Conservation (phyloP, 805 yeast species). For the Candida loeiensis region DNA sequence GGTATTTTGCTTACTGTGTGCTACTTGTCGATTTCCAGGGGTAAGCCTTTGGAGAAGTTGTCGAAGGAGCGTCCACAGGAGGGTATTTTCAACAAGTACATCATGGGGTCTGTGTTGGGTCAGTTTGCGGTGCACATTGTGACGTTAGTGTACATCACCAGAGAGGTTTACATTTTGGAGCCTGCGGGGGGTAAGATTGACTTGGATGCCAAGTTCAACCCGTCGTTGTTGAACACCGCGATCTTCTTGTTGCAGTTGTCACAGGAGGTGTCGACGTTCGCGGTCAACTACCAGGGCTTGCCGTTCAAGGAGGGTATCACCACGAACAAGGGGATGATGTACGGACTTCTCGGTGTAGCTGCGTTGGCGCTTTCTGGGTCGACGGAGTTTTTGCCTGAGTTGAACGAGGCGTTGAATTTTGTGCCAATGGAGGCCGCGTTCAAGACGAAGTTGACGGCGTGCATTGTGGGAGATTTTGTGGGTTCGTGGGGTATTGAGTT, state of each 20-base stretch:
- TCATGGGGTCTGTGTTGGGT: slow-evolving; percentile 96
- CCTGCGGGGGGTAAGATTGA: slow-evolving; percentile 92
- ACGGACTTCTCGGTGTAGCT: slow-evolving; percentile 88
- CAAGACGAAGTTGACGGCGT: slow-evolving; percentile 70
- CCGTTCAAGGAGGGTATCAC: slow-evolving; percentile 90
- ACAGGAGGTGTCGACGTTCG: slow-evolving; percentile 96
- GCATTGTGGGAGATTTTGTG: slow-evolving; percentile 72
- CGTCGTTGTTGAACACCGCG: slow-evolving; percentile 92
- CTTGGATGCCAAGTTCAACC: slow-evolving; percentile 81
- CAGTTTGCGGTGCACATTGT: slow-evolving; percentile 92
- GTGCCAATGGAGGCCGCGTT: slow-evolving; percentile 78
- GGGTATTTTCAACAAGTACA: slow-evolving; percentile 91
- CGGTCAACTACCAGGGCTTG: slow-evolving; percentile 94
- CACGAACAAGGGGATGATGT: slow-evolving; percentile 95
- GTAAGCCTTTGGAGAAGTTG: slow-evolving; percentile 82
- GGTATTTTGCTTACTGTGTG: slow-evolving; percentile 90
- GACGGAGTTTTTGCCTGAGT: slow-evolving; percentile 91
- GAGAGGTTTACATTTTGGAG: slow-evolving; percentile 79
- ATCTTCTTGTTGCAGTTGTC: slow-evolving; percentile 91
- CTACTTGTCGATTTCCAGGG: slow-evolving; percentile 92
- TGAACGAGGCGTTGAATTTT: slow-evolving; percentile 87
- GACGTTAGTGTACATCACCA: slow-evolving; percentile 77
- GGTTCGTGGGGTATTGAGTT: slow-evolving; percentile 76
- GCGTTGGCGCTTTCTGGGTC: slow-evolving; percentile 86
- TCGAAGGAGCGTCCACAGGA: slow-evolving; percentile 96